Evolutionary conservation across 768 basidiomycete species (phyloP).

Genomic region (Rhodotorula graminis): DNA sequence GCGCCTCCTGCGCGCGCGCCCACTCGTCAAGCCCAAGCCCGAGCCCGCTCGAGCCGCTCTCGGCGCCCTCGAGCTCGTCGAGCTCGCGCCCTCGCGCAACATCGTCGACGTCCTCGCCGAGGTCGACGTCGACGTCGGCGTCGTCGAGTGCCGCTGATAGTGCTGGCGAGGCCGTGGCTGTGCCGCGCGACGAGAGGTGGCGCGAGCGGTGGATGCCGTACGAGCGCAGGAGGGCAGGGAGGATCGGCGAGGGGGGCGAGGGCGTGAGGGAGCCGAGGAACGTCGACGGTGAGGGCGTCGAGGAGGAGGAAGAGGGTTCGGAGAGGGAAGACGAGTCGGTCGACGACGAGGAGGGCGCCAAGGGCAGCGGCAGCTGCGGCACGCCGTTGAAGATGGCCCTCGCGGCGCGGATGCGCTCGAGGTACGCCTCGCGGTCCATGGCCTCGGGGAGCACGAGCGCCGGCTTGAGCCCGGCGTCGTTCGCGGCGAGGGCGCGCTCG

Average conservation of each 20-base stretch:
- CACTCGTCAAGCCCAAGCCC: not conserved
- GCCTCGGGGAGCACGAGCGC: not conserved
- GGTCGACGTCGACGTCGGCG: not conserved
- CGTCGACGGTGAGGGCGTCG: not conserved
- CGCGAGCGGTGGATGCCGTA: slow-evolving; percentile 1
- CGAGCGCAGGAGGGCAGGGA: not conserved
- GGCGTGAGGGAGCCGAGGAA: not conserved
- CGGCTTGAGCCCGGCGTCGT: no score
- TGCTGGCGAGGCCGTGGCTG: not conserved
- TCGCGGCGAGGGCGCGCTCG: slow-evolving; percentile 7
- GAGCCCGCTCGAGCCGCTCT: no score
- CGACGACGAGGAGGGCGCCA: not conserved
- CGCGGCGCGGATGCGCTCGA: slow-evolving; percentile 16
- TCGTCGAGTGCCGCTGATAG: not conserved
- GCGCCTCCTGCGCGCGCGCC: not conserved
- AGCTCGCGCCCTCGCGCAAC: not conserved
- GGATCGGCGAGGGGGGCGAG: not conserved
- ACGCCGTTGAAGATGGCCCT: slow-evolving; percentile 18
- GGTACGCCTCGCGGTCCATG: not conserved
- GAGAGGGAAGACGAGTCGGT: not conserved
- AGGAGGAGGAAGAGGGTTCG: not conserved
- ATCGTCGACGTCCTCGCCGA: no score
- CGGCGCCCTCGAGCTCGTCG: not conserved
- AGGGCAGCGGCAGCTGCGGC: not conserved
- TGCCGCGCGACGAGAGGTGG: not conserved